phyloP scores from a whole-genome alignment of 2,329 filamentous ascomycete genomes.

The Pseudogymnoascus sp. region DNA sequence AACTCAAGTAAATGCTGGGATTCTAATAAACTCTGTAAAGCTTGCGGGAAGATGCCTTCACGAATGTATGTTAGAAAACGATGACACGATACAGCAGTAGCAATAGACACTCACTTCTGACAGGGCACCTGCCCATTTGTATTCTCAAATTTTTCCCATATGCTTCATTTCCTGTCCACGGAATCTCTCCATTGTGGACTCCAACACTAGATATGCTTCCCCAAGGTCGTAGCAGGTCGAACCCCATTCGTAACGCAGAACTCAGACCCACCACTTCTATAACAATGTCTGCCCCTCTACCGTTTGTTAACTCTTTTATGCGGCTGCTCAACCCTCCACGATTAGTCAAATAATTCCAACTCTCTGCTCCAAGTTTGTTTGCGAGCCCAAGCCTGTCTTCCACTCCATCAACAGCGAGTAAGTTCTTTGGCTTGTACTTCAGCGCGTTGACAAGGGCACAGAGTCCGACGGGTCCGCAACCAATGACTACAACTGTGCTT shows the following conservation, averaged over 20 bases:
- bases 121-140: constrained; percentile 69
- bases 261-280: constrained; percentile 43
- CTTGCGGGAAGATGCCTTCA: constrained; percentile 50
- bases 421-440: constrained; percentile 43
- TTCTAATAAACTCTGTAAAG: constrained; percentile 54
- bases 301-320: constrained; percentile 35
- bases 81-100: constrained; percentile 32
- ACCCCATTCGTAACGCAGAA: constrained; percentile 41
- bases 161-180: constrained; percentile 40
- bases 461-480: constrained; percentile 47
- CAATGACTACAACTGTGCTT: constrained; percentile 42
- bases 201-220: constrained; percentile 42
- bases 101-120: constrained; percentile 32
- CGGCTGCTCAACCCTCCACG: constrained; percentile 23
- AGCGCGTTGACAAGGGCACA: constrained; percentile 43
- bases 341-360: constrained; percentile 33
- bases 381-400: constrained; percentile 40
- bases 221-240: constrained; percentile 43
- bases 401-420: constrained; percentile 46
- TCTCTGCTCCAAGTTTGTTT: constrained; percentile 40
- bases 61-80: not conserved
- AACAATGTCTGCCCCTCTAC: constrained; percentile 46
- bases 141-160: constrained; percentile 56
- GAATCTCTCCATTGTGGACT: constrained; percentile 43
- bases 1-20: constrained; percentile 59